A percentile compares a stretch with the other conserved stretches of the same genome.
Conservation (phyloP, 139 green algal species). For the Chlorokybus atmophyticus region DNA sequence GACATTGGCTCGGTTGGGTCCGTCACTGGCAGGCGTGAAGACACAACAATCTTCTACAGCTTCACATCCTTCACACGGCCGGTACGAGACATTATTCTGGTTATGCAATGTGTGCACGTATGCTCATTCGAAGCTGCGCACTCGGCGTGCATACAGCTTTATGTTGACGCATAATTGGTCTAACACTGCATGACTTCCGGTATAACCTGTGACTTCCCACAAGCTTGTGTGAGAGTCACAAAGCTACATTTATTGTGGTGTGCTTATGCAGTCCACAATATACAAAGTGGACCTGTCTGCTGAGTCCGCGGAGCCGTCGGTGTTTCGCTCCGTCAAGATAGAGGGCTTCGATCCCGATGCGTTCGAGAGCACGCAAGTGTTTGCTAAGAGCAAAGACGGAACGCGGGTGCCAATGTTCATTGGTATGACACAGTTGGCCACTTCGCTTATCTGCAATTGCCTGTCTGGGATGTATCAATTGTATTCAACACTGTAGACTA, state of each 20-base stretch:
- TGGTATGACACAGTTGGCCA: too few species aligned
- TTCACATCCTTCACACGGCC: conserved; percentile 18
- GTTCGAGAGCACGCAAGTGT: conserved; percentile 56
- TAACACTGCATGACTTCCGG: too few species aligned
- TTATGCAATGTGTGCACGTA: too few species aligned
- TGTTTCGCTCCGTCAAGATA: conserved; percentile 59
- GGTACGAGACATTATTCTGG: neutral
- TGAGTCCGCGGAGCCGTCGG: neutral
- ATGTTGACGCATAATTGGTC: too few species aligned
- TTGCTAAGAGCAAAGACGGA: conserved; percentile 63
- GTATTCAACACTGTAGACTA: too few species aligned
- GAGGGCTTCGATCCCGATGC: conserved; percentile 42
- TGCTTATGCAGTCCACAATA: conserved; percentile 5
- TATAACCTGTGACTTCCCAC: too few species aligned
- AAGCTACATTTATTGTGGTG: too few species aligned
- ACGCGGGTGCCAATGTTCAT: conserved; percentile 69
- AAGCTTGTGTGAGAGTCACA: too few species aligned
- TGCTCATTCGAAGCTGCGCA: too few species aligned
- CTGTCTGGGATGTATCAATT: too few species aligned
- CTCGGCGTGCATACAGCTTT: too few species aligned
- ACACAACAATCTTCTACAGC: conserved; percentile 22
- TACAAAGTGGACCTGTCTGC: conserved; percentile 6
- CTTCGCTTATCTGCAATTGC: too few species aligned
- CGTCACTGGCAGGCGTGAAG: conserved; percentile 39
- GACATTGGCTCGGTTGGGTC: conserved; percentile 47